Evolutionary conservation across 202 grass and related monocot genomes (phyloP), one percentile per base, ranked within the genome.

Genomic region (Alloteropsis angusta): DNA sequence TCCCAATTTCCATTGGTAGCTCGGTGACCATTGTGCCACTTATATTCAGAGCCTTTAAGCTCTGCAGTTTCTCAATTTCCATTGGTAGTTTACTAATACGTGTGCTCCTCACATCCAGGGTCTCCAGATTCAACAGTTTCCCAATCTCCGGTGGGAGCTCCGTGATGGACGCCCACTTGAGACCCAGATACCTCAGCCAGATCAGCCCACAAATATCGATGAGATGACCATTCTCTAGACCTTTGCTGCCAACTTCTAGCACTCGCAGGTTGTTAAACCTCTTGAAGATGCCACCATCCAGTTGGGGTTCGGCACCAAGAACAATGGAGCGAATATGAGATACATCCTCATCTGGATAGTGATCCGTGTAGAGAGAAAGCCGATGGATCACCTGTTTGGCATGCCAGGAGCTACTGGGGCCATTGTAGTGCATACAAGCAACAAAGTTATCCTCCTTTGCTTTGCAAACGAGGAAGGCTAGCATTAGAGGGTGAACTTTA

Each of bases 401-500:
- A 44, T 44, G 42, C 42, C 2, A 44, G 42, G 42, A 44, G 42
- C 9, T 44, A 2, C 42, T 11, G 42, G 42, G 7, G 7, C 39
- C 1, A 42, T 12, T 7, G 13, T 11, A 13, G 4, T 35, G 34
- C 34, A 2, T 35, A 35, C 34, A 35, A 17, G 71, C 72, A 19
- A 71, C 14, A 38, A 82, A 62, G 73, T 82, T 82, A 13, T 36
- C 16, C 28, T 82, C 67, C 11, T 73, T 35, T 3, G 26, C 57
- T 43, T 55, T 60, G 37, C 55, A 60, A 9, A 54, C 49, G 8
- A 65, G 34, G 8, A 53, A 43, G 21, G 35, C 36, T 5, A 34
- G 9, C 32, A 69, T 62, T 0, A 84, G 0, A 7, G 50, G 50
- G 18, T 54, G 49, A 7, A 53, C 18, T 53, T n/a, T n/a, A n/a